A percentile compares a stretch with the other conserved stretches of the same genome.
These are phyloP conservation scores for Cercospora beticola DNA, from an alignment of 2,329 filamentous ascomycete species.

Conservation along the genomic window DNA sequence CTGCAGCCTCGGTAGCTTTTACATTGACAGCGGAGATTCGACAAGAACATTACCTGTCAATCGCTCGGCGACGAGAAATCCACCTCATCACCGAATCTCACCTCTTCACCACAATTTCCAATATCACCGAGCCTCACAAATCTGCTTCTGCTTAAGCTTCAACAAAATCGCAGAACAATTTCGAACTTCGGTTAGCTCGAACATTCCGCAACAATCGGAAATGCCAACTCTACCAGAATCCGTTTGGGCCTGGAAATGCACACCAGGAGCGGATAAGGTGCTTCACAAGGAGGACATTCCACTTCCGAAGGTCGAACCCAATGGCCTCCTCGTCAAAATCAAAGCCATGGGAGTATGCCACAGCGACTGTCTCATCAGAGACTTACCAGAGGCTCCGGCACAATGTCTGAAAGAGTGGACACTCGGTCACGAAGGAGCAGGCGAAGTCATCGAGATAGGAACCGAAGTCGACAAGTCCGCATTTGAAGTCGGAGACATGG, in stretches of 20 bases:
- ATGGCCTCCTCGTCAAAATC: constrained; percentile 38
- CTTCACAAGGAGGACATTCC: constrained; percentile 36
- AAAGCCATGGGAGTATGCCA: constrained; percentile 40
- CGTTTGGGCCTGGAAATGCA: constrained; percentile 15
- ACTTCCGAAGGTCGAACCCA: constrained; percentile 30
- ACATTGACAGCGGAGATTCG: not conserved
- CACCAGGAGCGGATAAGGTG: constrained; percentile 27
- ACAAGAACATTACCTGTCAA: not conserved
- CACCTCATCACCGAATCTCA: not conserved
- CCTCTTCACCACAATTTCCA: not conserved
- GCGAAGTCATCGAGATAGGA: constrained; percentile 25
- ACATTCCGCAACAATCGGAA: no score
- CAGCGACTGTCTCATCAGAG: constrained; percentile 38
- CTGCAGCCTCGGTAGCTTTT: not conserved
- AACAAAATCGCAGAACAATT: no score
- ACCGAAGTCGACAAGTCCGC: constrained; percentile 8
- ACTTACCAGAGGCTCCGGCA: constrained; percentile 20
- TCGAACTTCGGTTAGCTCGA: not conserved
- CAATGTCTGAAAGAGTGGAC: constrained; percentile 22
- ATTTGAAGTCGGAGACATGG: constrained; percentile 34
- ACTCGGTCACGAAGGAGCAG: constrained; percentile 29
- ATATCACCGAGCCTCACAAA: not conserved
- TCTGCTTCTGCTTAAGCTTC: no score
- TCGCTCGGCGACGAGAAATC: not conserved
- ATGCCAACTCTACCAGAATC: constrained; percentile 5